Evolutionary conservation across 2,329 filamentous ascomycete species (phyloP).

Genomic region (Pestalotiopsis sp.): DNA sequence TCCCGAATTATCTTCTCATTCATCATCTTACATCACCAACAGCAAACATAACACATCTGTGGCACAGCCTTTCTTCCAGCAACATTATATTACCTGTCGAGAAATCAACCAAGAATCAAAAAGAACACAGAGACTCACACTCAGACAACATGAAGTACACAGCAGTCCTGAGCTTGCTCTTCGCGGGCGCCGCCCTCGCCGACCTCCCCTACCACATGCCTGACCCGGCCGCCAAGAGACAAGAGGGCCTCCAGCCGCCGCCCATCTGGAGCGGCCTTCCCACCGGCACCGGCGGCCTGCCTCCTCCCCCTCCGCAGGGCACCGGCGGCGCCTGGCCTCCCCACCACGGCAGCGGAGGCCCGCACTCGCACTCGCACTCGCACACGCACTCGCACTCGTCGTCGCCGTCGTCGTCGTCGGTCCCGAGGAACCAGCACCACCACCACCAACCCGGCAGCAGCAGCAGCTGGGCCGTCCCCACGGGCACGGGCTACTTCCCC

Average conservation of each 20-base stretch:
- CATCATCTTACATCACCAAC: slow-evolving; percentile 1
- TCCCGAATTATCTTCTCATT: not conserved
- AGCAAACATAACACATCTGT: not conserved
- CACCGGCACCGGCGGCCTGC: not conserved
- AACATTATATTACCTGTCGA: not conserved
- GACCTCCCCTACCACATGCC: slow-evolving; percentile 10
- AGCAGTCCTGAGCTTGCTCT: not conserved
- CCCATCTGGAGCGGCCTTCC: not conserved
- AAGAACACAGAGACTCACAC: not conserved
- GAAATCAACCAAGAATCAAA: not conserved
- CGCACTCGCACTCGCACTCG: not conserved
- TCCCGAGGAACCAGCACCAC: not conserved
- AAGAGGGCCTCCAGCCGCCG: not conserved
- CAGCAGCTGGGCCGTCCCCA: no score
- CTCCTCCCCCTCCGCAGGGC: not conserved
- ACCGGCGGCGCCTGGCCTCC: not conserved
- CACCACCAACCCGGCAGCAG: no score
- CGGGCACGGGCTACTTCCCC: no score
- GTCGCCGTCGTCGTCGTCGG: not conserved
- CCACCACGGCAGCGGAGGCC: not conserved
- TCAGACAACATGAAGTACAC: slow-evolving; percentile 9
- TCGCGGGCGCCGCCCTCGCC: slow-evolving; percentile 7
- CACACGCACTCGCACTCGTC: not conserved
- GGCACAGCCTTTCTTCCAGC: not conserved
- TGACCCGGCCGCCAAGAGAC: not conserved